phyloP scores from a whole-genome alignment of 176 grass and related monocot genomes.

The Triticum dicoccoides region DNA sequence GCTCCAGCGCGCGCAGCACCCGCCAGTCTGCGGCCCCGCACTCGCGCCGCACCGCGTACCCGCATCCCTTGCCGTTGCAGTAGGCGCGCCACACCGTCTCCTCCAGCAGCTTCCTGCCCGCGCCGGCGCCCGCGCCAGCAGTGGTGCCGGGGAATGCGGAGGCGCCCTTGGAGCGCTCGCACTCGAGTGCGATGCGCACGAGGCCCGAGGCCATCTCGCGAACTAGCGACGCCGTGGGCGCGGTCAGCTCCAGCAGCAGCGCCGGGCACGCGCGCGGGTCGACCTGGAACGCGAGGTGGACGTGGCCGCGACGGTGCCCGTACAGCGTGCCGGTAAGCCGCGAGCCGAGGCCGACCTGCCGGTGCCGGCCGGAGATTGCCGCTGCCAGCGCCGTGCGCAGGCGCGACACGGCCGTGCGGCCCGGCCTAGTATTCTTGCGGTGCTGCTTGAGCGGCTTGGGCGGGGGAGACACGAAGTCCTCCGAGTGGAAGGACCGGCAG shows the following conservation, averaged over 20 bases:
- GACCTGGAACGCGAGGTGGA: slow-evolving; percentile 74
- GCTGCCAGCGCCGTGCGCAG: slow-evolving; percentile 47
- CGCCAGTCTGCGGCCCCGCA: slow-evolving; percentile 58
- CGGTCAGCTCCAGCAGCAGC: slow-evolving; percentile 68
- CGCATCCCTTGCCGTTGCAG: slow-evolving; percentile 79
- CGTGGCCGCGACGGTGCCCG: slow-evolving; percentile 74
- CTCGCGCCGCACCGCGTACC: slow-evolving; percentile 68
- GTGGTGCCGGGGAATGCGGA: not conserved
- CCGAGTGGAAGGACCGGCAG: slow-evolving; percentile 56
- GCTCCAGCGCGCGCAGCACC: slow-evolving; percentile 67
- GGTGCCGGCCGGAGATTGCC: slow-evolving; percentile 48
- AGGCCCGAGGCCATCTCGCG: slow-evolving; percentile 89
- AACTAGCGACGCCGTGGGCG: slow-evolving; percentile 71
- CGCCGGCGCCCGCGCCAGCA: not conserved
- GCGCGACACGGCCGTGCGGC: slow-evolving; percentile 40
- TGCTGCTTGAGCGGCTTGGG: slow-evolving; percentile 23
- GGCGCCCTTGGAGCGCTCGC: slow-evolving; percentile 48
- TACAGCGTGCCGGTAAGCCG: slow-evolving; percentile 78
- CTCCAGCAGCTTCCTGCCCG: slow-evolving; percentile 57
- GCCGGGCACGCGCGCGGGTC: slow-evolving; percentile 51
- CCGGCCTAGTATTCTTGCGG: slow-evolving; percentile 20
- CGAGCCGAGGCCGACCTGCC: slow-evolving; percentile 56
- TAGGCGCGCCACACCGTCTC: slow-evolving; percentile 84
- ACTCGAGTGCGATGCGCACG: slow-evolving; percentile 84
- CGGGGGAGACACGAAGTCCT: slow-evolving; percentile 44